Percentiles rank a stretch among this genome's conserved stretches.
Conservation (phyloP, 1,139 yeast genomes). For the Maudiozyma humilis region DNA sequence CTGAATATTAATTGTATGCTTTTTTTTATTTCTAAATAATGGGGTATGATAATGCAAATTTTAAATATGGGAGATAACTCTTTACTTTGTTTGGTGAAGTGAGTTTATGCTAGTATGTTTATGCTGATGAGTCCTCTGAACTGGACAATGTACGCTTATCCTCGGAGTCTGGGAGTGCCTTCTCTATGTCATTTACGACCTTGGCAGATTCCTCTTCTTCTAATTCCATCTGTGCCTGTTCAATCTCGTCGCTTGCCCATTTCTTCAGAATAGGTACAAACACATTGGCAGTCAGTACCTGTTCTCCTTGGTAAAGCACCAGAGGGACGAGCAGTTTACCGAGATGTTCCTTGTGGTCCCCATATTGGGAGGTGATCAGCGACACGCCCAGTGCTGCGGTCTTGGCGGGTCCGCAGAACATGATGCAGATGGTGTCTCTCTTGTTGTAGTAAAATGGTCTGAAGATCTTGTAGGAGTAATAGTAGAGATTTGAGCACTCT, state of each 20-base stretch:
- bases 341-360: constrained; percentile 48
- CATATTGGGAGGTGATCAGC: constrained; percentile 70
- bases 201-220: background rate
- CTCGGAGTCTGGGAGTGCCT: background rate
- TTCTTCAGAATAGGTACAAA: constrained; percentile 54
- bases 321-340: constrained; percentile 74
- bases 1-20: no score
- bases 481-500: constrained; percentile 38
- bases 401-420: constrained; percentile 89
- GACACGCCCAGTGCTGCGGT: constrained; percentile 90
- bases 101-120: background rate
- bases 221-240: constrained; percentile 9
- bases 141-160: constrained; percentile 1
- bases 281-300: constrained; percentile 68
- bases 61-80: no score
- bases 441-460: constrained; percentile 64
- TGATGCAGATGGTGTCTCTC: constrained; percentile 64
- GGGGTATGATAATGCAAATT: no score
- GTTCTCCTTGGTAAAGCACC: constrained; percentile 79
- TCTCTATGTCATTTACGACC: background rate
- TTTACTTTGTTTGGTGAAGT: no score
- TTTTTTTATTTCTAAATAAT: no score
- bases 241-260: constrained; percentile 42
- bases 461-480: constrained; percentile 35
- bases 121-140: background rate